Evolutionary conservation across 2,329 filamentous ascomycete genomes (phyloP), one percentile per base, ranked within the genome.

Genomic region (Fonsecaea erecta): DNA sequence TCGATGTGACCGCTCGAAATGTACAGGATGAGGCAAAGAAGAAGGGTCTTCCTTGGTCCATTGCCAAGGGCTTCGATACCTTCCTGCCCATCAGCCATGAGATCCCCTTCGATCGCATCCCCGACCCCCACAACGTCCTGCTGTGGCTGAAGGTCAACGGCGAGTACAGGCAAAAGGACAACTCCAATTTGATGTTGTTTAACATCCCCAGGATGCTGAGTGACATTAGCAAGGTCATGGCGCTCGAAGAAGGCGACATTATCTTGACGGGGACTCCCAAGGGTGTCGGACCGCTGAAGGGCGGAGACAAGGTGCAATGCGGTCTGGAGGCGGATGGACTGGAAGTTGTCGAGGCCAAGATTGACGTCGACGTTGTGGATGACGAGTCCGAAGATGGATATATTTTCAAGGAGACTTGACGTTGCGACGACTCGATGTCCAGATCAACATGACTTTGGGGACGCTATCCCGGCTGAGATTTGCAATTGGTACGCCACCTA

Each of bases 1-100:
- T 99, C 74, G 95, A 99, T 80, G 96, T 99, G 92, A 99, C 95
- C 9, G 95, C 91, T 0, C 90, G 95, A 71, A 98, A 98, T 78
- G 87, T 92, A 6, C 95, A 99, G 80, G 91, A 97, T 73, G 93
- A 97, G 81, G 94, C 94, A 70, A 99, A 98, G 86, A 92, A 90
- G 81, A 97, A 95, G 83, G 93, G 95, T 37, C 88, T 98, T 16
- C 95, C 95, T 7, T 99, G 95, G 95, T 88, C 89, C 74, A 97
- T 97, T 71, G 90, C 92, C 72, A 99, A 99, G 83, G 95, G 95
- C 53, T 99, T 98, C 77, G 95, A 99, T 78, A 98, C 95, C 2
- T 99, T 99, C 82, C 84, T 96, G 58, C 95, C 95, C 64, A 85
- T 99, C 74, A 92, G 90, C 77, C 83, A 89, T 69, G 83, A 91